Evolutionary conservation across 2,329 filamentous ascomycete genomes (phyloP).

Genomic region (Kalmusia sp.): DNA sequence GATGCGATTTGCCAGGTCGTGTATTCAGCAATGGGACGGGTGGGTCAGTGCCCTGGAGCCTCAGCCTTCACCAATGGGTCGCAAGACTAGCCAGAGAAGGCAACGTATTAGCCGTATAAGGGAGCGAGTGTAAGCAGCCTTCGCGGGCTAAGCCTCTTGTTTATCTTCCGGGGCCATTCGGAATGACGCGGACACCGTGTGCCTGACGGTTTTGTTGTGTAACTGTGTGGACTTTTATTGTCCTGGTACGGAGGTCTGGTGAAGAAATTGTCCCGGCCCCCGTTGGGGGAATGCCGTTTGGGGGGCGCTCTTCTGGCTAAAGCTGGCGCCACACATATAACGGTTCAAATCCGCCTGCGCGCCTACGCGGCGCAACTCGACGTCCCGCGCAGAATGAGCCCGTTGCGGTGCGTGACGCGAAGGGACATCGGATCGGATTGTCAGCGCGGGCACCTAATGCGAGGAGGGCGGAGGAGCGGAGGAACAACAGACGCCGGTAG

Average conservation of each 20-base stretch:
- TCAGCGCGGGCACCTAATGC: too few species aligned
- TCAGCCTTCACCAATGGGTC: neutral
- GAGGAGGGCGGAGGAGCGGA: conserved; percentile 1
- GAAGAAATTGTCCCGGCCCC: neutral
- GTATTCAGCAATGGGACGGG: neutral
- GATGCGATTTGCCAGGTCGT: conserved; percentile 1
- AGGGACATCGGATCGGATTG: neutral
- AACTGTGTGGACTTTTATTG: neutral
- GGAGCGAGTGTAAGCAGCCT: conserved; percentile 1
- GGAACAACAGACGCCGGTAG: neutral
- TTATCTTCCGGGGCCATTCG: neutral
- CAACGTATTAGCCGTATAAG: neutral
- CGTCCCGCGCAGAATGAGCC: too few species aligned
- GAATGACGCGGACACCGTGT: conserved; percentile 2
- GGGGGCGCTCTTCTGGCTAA: too few species aligned
- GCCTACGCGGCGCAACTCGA: too few species aligned
- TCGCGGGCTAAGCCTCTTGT: neutral
- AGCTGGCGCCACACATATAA: too few species aligned
- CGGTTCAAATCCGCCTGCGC: too few species aligned
- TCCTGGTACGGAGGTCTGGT: neutral
- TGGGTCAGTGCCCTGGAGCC: neutral
- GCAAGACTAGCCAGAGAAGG: conserved; percentile 6
- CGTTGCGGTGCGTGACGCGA: neutral
- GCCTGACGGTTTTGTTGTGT: neutral
- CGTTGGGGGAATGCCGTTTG: too few species aligned